A percentile compares a stretch with the other conserved stretches of the same genome.
phyloP scores from a whole-genome alignment of 306 rosid genomes.

The Quillaja saponaria region DNA sequence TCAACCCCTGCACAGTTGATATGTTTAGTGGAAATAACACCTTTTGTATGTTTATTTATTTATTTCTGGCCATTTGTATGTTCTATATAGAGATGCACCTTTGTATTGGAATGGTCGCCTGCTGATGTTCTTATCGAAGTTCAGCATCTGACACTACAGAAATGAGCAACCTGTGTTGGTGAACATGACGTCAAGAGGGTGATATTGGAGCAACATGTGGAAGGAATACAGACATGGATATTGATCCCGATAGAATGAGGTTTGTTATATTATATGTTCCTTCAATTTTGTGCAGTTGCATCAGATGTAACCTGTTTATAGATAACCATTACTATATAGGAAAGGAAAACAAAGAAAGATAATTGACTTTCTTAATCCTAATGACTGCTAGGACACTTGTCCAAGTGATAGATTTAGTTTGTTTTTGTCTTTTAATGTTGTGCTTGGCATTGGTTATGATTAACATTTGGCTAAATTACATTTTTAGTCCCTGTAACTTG shows the following conservation, averaged over 20 bases:
- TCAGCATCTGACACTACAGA: slow-evolving; percentile 45
- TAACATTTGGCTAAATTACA: too few relatives aligned
- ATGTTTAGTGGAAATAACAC: too few relatives aligned
- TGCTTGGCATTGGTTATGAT: too few relatives aligned
- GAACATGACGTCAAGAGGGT: slow-evolving; percentile 66
- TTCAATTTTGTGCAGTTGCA: too few relatives aligned
- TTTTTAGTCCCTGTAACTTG: too few relatives aligned
- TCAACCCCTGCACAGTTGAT: not conserved
- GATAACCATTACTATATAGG: too few relatives aligned
- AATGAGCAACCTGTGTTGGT: slow-evolving; percentile 39
- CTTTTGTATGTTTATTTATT: slow-evolving; percentile 16
- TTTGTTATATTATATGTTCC: slow-evolving; percentile 36
- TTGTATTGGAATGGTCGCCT: slow-evolving; percentile 97
- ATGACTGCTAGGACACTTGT: too few relatives aligned
- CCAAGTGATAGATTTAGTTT: too few relatives aligned
- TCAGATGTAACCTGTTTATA: too few relatives aligned
- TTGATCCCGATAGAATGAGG: slow-evolving; percentile 93
- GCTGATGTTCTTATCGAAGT: slow-evolving; percentile 59
- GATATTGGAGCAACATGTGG: slow-evolving; percentile 60
- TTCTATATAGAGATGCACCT: slow-evolving; percentile 74
- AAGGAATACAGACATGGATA: slow-evolving; percentile 61
- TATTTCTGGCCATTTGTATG: slow-evolving; percentile 16
- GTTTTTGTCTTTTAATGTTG: too few relatives aligned
- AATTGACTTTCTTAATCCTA: too few relatives aligned
- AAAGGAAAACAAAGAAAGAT: too few relatives aligned